A percentile compares a stretch with the other conserved stretches of the same genome.
Evolutionary conservation across 768 basidiomycete species (phyloP).

Genomic region (Boletus pseudopeckii): DNA sequence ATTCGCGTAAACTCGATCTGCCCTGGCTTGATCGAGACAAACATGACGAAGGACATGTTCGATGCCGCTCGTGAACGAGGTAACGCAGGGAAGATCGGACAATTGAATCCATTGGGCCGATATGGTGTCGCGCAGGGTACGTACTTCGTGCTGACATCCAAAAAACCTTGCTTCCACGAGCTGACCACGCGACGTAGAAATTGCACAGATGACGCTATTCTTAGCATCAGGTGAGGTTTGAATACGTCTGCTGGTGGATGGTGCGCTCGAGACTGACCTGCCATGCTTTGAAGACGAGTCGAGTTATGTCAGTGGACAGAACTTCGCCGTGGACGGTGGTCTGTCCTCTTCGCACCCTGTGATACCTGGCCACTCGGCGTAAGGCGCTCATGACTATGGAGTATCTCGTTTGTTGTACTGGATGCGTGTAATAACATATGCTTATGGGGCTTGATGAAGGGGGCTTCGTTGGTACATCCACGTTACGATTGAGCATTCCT

Average conservation of each 20-base stretch:
- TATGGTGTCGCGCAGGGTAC: conserved; percentile 79
- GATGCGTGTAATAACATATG: not conserved
- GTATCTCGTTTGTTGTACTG: not conserved
- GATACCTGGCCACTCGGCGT: conserved; percentile 71
- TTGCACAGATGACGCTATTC: conserved; percentile 82
- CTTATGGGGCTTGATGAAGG: too few relatives aligned
- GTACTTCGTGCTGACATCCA: conserved; percentile 4
- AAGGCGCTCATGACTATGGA: conserved; percentile 5
- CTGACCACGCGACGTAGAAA: conserved; percentile 49
- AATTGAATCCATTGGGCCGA: conserved; percentile 75
- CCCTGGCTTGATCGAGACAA: conserved; percentile 91
- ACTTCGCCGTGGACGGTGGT: conserved; percentile 84
- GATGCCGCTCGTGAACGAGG: conserved; percentile 74
- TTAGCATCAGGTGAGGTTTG: conserved; percentile 71
- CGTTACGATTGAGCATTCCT: too few relatives aligned
- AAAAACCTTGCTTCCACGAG: conserved; percentile 14
- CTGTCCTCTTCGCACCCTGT: conserved; percentile 77
- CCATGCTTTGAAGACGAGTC: conserved; percentile 60
- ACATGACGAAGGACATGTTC: conserved; percentile 82
- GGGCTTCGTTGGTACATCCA: too few relatives aligned
- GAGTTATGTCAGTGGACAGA: conserved; percentile 91
- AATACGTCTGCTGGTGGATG: not conserved
- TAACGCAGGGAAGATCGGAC: conserved; percentile 70
- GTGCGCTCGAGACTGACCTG: conserved; percentile 6
- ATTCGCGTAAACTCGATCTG: conserved; percentile 89